Conservation (phyloP, 2,329 filamentous ascomycete species). For the Sporothrix variecibatus region DNA sequence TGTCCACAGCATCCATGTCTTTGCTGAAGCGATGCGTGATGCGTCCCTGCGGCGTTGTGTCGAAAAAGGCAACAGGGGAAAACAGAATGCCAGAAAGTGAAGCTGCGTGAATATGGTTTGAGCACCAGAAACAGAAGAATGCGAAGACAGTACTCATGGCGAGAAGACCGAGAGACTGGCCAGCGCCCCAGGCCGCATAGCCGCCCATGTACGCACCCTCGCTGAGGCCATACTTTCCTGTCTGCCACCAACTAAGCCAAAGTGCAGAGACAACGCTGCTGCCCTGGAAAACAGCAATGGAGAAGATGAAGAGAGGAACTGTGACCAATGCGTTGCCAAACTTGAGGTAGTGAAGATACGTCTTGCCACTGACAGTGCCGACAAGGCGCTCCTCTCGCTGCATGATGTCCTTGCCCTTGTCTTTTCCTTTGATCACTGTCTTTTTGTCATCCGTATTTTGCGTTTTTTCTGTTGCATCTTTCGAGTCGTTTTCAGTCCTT, state of each 20-base stretch:
- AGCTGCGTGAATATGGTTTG: slow-evolving; percentile 46
- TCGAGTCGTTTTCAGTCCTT: background rate
- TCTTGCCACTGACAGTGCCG: slow-evolving; percentile 60
- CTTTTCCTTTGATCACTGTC: background rate
- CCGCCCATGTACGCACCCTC: slow-evolving; percentile 54
- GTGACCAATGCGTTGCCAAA: slow-evolving; percentile 60
- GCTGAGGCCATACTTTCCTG: slow-evolving; percentile 49
- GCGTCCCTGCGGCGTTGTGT: slow-evolving; percentile 91
- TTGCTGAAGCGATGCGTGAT: slow-evolving; percentile 99
- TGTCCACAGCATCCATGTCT: slow-evolving; percentile 90
- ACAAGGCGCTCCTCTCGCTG: slow-evolving; percentile 60
- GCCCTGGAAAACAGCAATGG: slow-evolving; percentile 58
- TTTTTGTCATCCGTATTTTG: background rate
- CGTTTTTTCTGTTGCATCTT: background rate
- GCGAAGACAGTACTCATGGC: slow-evolving; percentile 61
- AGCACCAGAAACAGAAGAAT: slow-evolving; percentile 43
- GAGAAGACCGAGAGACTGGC: slow-evolving; percentile 61
- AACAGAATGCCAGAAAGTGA: slow-evolving; percentile 49
- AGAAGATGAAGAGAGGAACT: slow-evolving; percentile 53
- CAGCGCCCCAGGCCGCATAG: slow-evolving; percentile 59
- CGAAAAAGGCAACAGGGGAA: slow-evolving; percentile 96
- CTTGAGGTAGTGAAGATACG: slow-evolving; percentile 65
- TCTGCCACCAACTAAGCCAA: slow-evolving; percentile 71
- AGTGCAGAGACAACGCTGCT: slow-evolving; percentile 65
- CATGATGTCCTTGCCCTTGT: slow-evolving; percentile 45